Percentiles rank a stretch among this genome's conserved stretches.
phyloP scores from a whole-genome alignment of 2,329 filamentous ascomycete species.

The Trichothecium roseum region DNA sequence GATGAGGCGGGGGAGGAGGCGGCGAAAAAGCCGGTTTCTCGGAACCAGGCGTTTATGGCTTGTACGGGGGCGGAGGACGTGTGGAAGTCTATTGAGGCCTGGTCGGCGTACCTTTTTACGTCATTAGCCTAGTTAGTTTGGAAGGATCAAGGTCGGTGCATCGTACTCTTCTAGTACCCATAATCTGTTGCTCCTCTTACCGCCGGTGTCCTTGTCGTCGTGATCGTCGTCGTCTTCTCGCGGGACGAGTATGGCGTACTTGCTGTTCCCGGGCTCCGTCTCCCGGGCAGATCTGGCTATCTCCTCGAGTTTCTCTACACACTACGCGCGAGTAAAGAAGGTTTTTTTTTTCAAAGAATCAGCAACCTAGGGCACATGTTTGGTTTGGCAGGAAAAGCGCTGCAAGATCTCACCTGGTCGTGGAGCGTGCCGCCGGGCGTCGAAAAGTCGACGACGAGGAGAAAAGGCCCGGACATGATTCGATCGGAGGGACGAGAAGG shows the following conservation, averaged over 20 bases:
- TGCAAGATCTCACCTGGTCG: no score
- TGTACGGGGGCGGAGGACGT: conserved; percentile 11
- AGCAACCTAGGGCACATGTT: no score
- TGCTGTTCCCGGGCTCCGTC: conserved; percentile 11
- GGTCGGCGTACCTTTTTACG: conserved; percentile 15
- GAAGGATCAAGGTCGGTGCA: no score
- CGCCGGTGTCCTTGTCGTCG: no score
- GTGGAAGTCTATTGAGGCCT: conserved; percentile 14
- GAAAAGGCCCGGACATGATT: conserved; percentile 1
- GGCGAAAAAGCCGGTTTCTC: conserved; percentile 5
- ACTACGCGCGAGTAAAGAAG: conserved; percentile 3
- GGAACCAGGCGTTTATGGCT: conserved; percentile 12
- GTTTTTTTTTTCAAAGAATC: no score
- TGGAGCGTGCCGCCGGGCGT: conserved; percentile 1
- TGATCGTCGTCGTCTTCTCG: conserved; percentile 14
- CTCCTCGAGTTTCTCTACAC: conserved; percentile 7
- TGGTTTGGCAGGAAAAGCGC: no score
- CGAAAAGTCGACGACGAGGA: conserved; percentile 5
- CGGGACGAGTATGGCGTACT: conserved; percentile 15
- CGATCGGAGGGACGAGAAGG: no score
- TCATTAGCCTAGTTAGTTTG: neutral
- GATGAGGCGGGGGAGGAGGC: no score
- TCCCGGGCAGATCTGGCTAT: conserved; percentile 6
- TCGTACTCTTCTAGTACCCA: conserved; percentile 16
- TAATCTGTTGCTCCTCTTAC: no score